Evolutionary conservation across 2,329 filamentous ascomycete genomes (phyloP), one percentile per base, ranked within the genome.

Genomic region (Trichophaea hybrida): DNA sequence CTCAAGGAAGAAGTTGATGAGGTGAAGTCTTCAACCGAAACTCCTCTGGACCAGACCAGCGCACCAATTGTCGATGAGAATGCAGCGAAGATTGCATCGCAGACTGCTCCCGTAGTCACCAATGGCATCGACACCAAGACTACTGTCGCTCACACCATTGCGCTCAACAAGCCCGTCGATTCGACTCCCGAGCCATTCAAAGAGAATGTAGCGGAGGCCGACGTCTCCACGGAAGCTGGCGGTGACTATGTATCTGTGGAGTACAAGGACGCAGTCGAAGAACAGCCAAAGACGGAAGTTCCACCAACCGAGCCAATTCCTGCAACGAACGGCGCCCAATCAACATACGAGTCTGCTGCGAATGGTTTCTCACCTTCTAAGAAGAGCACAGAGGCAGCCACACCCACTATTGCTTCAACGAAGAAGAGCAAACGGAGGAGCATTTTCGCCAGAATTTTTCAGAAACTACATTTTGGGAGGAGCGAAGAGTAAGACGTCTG

Each of bases 1-100:
- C 77, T 88, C 57, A 78, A 84, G 71, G 74, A 77, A 8, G 84
- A 83, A 73, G 80, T 88, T 8, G 76, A 80, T 35, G 76, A 81
- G 69, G 78, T 77, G 31, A 78, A 73, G 48, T 70, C 73, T 49
- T 69, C 74, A 61, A 71, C 73, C 38, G 74, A 74, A 57, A 76
- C 74, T 17, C 38, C 38, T 15, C 10, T 12, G 38, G 38, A 43
- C 2, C 10, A 43, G 38, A 4, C 46, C 4, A 17, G 10, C 10
- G 38, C 5, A n/a, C 12, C 35, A 34, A 15, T 24, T n/a, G 53
- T 35, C 33, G 17, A 43, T 6, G 38, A 15, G 35, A 55, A 44
- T 37, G 53, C 53, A 13, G n/a, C 8, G 5, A 32, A 44, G 35
- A 55, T 55, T 24, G 15, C 40, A 10, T 15, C 13, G 5, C 53